Evolutionary conservation across 1,139 yeast genomes (phyloP), one percentile per base, ranked within the genome.

Genomic region (Kurtzmaniella quercitrusa): DNA sequence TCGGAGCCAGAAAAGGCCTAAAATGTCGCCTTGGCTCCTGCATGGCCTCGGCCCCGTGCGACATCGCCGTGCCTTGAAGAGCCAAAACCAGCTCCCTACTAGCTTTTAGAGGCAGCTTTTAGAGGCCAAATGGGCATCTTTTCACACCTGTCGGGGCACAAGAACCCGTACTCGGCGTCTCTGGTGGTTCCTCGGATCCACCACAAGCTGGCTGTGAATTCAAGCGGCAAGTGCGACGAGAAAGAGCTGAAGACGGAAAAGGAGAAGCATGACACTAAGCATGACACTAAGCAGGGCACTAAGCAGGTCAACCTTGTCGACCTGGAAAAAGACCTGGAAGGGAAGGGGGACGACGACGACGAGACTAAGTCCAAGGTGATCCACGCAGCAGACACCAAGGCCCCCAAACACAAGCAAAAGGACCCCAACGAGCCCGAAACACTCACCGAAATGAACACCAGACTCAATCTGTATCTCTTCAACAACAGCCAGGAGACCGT

Each of bases 401-500:
- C 40, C 16, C 44, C 45, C 1, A 39, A 46, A 17, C 19, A 46
- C 46, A 55, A 54, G 46, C 51, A 38, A 45, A 53, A 43, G 45
- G 50, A 37, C 12, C 41, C 44, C 38, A 36, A 36, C 8, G 38
- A 39, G 23, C 50, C 57, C 33, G 69, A 65, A 41, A 52, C 65
- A 8, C 68, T 65, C 46, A 73, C 78, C 1, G 54, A 61, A 43
- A 57, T 57, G 46, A 73, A 73, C 49, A 73, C 78, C 7, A 51
- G 66, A 33, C 52, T 65, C 38, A 73, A 73, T 48, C 73, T 77
- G 2, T 51, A 68, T 43, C 52, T 73, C 21, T 73, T 63, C 49
- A 74, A 70, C 51, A 67, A 70, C 4, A 60, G 66, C 41, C 59
- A 68, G 39, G 78, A 73, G 39, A 58, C 73, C 1, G 60, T 73